Conservation (phyloP, 2,329 filamentous ascomycete genomes). For the Alternaria triticimaculans region DNA sequence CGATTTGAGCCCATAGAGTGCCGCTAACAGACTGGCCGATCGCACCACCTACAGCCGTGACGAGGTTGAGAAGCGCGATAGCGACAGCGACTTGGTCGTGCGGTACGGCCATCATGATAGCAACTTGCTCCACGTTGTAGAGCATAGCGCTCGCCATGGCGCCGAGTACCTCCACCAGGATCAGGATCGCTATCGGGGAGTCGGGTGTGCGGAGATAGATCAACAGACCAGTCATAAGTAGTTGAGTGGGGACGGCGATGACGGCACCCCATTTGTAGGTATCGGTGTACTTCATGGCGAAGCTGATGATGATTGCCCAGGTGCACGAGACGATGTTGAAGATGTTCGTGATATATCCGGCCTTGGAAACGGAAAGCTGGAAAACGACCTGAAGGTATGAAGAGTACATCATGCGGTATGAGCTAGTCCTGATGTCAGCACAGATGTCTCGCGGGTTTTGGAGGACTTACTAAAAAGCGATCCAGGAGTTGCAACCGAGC, state of each 20-base stretch:
- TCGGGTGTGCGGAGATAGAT: constrained; percentile 36
- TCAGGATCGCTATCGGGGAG: constrained; percentile 28
- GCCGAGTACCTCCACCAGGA: constrained; percentile 38
- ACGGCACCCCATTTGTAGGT: constrained; percentile 34
- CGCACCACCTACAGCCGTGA: constrained; percentile 58
- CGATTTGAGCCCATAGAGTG: constrained; percentile 67
- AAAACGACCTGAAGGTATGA: constrained; percentile 50
- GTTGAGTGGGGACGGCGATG: constrained; percentile 28
- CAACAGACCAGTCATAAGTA: constrained; percentile 35
- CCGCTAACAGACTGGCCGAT: constrained; percentile 59
- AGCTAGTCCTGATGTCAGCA: constrained; percentile 14
- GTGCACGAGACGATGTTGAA: constrained; percentile 30
- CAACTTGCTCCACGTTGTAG: constrained; percentile 25
- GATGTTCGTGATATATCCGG: constrained; percentile 30
- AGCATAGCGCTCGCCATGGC: constrained; percentile 30
- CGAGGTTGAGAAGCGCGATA: constrained; percentile 60
- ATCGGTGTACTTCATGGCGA: constrained; percentile 27
- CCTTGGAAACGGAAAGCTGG: constrained; percentile 21
- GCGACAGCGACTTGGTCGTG: constrained; percentile 24
- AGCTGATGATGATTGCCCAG: constrained; percentile 24
- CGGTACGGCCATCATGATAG: constrained; percentile 29
- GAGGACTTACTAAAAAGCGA: constrained; percentile 30
- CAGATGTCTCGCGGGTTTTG: background rate
- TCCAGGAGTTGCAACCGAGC: constrained; percentile 28
- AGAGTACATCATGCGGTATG: constrained; percentile 41